Base-by-base conservation (phyloP, 345 rosid genomes). In the Dipteronia dyeriana region DNA sequence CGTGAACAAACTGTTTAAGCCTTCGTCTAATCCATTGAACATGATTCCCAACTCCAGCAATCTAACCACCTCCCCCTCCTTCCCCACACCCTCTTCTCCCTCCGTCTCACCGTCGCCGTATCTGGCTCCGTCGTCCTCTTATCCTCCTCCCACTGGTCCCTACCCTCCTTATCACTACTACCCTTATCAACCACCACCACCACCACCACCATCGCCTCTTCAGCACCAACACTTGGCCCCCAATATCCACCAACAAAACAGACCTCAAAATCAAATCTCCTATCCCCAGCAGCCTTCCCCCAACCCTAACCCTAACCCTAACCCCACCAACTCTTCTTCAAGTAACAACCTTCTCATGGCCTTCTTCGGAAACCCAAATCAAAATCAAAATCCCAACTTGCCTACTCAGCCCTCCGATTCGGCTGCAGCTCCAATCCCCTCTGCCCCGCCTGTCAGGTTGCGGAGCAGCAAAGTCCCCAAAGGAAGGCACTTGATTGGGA, bases 401-500 rank as follows among this genome's bases (percentile, higher is more conserved):
- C 29, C 81, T 41, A 17, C 85, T 12, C 74, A 25, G 11, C 54
- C 79, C 7, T 63, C 83, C 38, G 87, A 73, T 63, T 81, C 13
- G 0, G 49, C 12, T 45, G 0, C 49, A 45, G 14, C 62, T 54
- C 45, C 75, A 7, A 45, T 53, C 7, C 80, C 80, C 31, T 74
- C 80, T 9, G 81, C 78, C 3, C 81, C 81, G 0, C 83, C 79
- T 3, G 71, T 76, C 26, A 84, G 92, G 76, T 56, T 86, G 88
- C 88, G 79, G 47, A 87, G 92, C 63, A 85, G 81, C 56, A 92
- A 87, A 87, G 78, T 84, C 26, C 94, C 94, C 25, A 86, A 75
- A 79, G 94, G 97, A 1, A 82, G 90, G 73, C 89, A 83, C 76
- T 78, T 90, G 71, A 51, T 78, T 59, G 94, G 94, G 51, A 83